phyloP scores from a whole-genome alignment of 2,329 filamentous ascomycete genomes.

The Microdochium bolleyi region DNA sequence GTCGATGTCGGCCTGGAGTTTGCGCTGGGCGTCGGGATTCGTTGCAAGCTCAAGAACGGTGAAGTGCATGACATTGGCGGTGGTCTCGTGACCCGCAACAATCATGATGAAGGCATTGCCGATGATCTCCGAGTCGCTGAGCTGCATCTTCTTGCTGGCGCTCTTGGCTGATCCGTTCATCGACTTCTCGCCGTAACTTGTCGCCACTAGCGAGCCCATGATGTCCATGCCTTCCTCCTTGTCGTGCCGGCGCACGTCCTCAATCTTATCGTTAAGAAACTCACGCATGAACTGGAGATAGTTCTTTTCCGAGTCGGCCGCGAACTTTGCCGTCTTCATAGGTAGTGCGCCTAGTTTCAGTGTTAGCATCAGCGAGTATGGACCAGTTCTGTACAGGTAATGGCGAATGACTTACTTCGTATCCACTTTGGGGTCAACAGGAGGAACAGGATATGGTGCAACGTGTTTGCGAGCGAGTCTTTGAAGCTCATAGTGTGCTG shows the following conservation, averaged over 20 bases:
- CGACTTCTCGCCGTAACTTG: not conserved
- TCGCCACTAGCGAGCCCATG: conserved; percentile 5
- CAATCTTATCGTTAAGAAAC: conserved; percentile 35
- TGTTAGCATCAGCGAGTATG: not conserved
- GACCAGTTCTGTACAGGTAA: not conserved
- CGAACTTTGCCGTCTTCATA: not conserved
- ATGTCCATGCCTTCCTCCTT: conserved; percentile 16
- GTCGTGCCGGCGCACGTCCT: not conserved
- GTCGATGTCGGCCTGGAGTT: conserved; percentile 63
- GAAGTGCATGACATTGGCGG: conserved; percentile 69
- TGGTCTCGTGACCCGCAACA: conserved; percentile 75
- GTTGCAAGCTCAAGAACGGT: conserved; percentile 60
- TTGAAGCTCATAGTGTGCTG: conserved; percentile 43
- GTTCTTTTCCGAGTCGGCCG: conserved; percentile 30
- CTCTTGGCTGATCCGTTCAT: not conserved
- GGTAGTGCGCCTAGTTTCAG: not conserved
- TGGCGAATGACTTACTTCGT: not conserved
- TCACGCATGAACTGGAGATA: conserved; percentile 51
- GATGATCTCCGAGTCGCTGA: conserved; percentile 53
- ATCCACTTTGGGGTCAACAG: conserved; percentile 39
- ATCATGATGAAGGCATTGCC: conserved; percentile 64
- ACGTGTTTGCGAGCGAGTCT: conserved; percentile 38
- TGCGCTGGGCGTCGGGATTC: conserved; percentile 53
- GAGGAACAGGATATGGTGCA: conserved; percentile 42
- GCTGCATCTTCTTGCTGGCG: not conserved